Conservation (phyloP, 2,329 filamentous ascomycete genomes). For the Colletotrichum theobromicola region DNA sequence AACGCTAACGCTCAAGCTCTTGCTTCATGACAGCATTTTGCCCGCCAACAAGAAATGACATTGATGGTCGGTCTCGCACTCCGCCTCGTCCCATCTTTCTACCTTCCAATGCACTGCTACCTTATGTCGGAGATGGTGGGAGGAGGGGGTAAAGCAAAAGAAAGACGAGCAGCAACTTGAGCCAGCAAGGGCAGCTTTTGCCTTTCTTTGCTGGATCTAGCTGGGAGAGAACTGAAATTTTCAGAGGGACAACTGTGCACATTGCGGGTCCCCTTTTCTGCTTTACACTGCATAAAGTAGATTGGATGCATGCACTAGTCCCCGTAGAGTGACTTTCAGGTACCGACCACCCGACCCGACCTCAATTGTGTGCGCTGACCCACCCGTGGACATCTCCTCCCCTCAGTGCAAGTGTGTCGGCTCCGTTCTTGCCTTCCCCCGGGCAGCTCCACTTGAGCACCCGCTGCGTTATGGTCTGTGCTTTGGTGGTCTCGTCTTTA, state of each 20-base stretch:
- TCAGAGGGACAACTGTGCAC: background rate
- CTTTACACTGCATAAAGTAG: conserved; percentile 1
- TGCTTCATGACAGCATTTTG: background rate
- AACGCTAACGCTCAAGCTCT: background rate
- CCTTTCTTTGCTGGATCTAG: background rate
- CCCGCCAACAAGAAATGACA: background rate
- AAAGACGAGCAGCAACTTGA: background rate
- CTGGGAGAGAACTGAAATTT: background rate
- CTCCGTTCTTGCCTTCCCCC: background rate
- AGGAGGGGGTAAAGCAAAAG: background rate
- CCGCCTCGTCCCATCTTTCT: background rate
- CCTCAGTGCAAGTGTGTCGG: background rate
- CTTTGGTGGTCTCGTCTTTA: background rate
- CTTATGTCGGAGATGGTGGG: background rate
- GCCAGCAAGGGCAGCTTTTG: background rate
- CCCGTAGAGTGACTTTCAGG: background rate
- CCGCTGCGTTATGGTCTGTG: background rate
- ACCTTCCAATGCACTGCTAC: background rate
- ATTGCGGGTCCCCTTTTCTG: background rate
- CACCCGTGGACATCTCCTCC: background rate
- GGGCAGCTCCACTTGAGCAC: background rate
- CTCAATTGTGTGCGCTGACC: background rate
- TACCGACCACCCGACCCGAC: background rate
- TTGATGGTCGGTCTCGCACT: background rate
- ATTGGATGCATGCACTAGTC: conserved; percentile 6